Percentiles rank a stretch among this genome's conserved stretches.
Conservation (phyloP, 2,329 filamentous ascomycete genomes). For the Neocucurbitaria cava region DNA sequence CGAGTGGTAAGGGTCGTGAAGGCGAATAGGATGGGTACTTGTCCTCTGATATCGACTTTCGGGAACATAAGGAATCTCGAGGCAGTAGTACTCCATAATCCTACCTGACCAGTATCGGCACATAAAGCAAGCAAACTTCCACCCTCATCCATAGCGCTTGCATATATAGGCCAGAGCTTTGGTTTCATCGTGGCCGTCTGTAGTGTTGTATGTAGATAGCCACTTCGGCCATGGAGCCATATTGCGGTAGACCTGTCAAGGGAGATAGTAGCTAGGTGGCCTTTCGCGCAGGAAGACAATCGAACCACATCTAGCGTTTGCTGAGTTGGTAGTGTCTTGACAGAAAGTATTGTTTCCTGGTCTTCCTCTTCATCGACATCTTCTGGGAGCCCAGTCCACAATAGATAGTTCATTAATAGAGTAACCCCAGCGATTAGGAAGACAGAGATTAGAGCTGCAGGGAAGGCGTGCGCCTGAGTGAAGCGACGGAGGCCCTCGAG, state of each 20-base stretch:
- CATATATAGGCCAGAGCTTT: constrained; percentile 58
- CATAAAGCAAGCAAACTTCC: constrained; percentile 72
- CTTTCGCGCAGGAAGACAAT: constrained; percentile 67
- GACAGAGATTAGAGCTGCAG: constrained; percentile 69
- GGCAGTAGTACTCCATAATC: constrained; percentile 69
- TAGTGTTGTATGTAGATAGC: constrained; percentile 38
- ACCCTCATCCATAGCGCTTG: constrained; percentile 69
- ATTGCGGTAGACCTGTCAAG: constrained; percentile 73
- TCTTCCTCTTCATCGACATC: constrained; percentile 55
- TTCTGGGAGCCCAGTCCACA: constrained; percentile 67
- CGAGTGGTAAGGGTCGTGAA: constrained; percentile 42
- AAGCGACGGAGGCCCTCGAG: constrained; percentile 58
- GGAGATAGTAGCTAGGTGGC: constrained; percentile 72
- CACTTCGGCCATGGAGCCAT: constrained; percentile 56
- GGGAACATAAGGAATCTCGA: constrained; percentile 63
- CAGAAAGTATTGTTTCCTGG: constrained; percentile 61
- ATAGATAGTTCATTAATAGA: constrained; percentile 75
- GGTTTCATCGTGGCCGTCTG: constrained; percentile 44
- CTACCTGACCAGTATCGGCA: constrained; percentile 63
- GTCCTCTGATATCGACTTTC: constrained; percentile 62
- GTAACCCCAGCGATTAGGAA: constrained; percentile 70
- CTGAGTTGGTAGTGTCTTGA: constrained; percentile 67
- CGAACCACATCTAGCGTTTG: constrained; percentile 75
- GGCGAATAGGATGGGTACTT: constrained; percentile 70
- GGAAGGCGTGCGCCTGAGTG: constrained; percentile 71